Evolutionary conservation across 202 grass and related monocot genomes (phyloP).

Genomic region (Eragrostis tef): DNA sequence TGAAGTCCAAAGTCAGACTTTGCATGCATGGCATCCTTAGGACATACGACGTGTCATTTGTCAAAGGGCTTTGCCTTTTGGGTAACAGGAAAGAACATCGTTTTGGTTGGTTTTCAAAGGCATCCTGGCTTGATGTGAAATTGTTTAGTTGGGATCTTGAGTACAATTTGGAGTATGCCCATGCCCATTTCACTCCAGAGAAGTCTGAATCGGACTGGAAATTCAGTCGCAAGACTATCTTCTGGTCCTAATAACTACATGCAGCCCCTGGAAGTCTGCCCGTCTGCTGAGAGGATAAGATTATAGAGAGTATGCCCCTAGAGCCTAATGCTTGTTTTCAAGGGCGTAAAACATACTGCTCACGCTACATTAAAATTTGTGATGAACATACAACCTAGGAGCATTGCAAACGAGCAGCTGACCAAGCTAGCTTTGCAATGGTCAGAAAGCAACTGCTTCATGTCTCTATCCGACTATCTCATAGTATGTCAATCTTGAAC

Average conservation of each 20-base stretch:
- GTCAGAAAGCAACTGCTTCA: neutral
- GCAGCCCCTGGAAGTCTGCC: neutral
- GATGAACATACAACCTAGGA: neutral
- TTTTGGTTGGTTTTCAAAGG: conserved; percentile 5
- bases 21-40: neutral
- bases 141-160: neutral
- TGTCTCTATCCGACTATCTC: neutral
- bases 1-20: conserved; percentile 14
- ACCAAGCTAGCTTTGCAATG: neutral
- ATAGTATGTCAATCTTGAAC: neutral
- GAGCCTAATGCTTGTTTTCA: neutral
- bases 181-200: neutral
- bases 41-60: neutral
- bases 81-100: neutral
- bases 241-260: neutral
- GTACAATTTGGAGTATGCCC: neutral
- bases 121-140: neutral
- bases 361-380: neutral
- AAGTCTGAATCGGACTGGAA: neutral
- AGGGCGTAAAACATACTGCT: neutral
- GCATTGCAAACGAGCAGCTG: neutral
- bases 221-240: neutral
- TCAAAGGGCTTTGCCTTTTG: neutral
- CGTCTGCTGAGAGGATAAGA: neutral
- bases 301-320: too few species aligned